Conservation (phyloP, 108 stramenopile species). For the Seminavis robusta region DNA sequence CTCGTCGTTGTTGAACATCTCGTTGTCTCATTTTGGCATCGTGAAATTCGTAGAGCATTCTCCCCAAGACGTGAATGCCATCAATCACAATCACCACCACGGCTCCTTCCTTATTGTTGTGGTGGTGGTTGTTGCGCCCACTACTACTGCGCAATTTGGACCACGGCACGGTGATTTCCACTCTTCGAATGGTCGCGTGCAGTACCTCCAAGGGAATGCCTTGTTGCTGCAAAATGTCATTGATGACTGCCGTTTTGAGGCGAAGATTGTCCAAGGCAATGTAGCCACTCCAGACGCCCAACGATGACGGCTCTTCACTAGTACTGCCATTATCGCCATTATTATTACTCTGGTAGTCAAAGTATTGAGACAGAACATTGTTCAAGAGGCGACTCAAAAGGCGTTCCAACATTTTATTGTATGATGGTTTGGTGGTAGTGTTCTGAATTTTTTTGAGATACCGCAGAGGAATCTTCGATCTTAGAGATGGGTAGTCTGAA, state of each 20-base stretch:
- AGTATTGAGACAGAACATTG: conserved; percentile 55
- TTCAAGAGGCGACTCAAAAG: conserved; percentile 42
- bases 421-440: too few species aligned
- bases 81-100: conserved; percentile 56
- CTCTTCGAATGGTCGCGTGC: conserved; percentile 30
- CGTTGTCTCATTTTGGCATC: conserved; percentile 35
- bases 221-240: conserved; percentile 29
- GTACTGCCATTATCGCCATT: conserved; percentile 12
- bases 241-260: conserved; percentile 41
- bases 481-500: too few species aligned
- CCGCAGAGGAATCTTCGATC: too few species aligned
- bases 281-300: conserved; percentile 67
- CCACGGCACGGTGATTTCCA: conserved; percentile 68
- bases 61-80: conserved; percentile 39
- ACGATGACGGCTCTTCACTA: conserved; percentile 25
- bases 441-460: too few species aligned
- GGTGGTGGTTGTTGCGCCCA: neutral
- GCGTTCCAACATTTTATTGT: conserved; percentile 49
- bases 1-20: conserved; percentile 22
- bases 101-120: conserved; percentile 16
- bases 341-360: conserved; percentile 36
- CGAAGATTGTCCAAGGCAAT: conserved; percentile 42
- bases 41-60: conserved; percentile 40
- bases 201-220: conserved; percentile 52
- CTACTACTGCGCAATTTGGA: conserved; percentile 28